Base-by-base conservation (phyloP, 2,329 filamentous ascomycete species). In the Aspergillus brasiliensis region DNA sequence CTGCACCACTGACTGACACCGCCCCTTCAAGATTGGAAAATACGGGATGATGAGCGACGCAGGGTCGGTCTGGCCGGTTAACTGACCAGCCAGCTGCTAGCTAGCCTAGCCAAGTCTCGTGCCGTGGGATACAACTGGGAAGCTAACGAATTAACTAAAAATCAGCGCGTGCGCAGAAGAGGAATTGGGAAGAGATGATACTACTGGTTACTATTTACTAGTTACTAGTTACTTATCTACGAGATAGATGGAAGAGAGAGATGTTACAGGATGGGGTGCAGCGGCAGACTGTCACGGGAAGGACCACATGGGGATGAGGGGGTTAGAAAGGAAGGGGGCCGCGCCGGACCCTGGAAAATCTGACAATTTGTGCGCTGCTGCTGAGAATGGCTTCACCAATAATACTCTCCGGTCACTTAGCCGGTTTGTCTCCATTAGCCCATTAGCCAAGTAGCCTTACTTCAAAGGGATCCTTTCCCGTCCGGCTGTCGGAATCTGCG, bases 381-480 rank as follows among this genome's bases (percentile, higher is more conserved):
- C n/a, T 5, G 31, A 34, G 31, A 51, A 51, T 31, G 3, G 5
- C 40, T 28, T 38, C 25, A 37, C 44, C 17, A 53, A 44, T 46
- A 8, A 58, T 21, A 13, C 19, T 15, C 31, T 15, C 27, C 23
- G 51, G 23, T 17, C 47, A 11, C n/a, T n/a, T 51, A 34, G 8
- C 47, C 17, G 28, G n/a, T 28, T 15, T 21, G 23, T 42, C 13
- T 21, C 38, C 34, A 38, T 42, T 25, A 15, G 31, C 31, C 4
- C 25, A 34, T 34, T 34, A 34, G 28, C 31, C 25, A 25, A 25
- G 25, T 34, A 34, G 31, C 56, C 53, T 42, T 42, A 34, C 52
- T 52, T 48, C 25, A 49, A 61, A 21, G 25, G 51, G 51, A 53
- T 57, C 25, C 27, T 59, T 62, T 61, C 59, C 61, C 61, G 56